These are phyloP conservation scores for Ramaria sp. DNA, from an alignment of 768 basidiomycete genomes.

Conservation along the genomic window DNA sequence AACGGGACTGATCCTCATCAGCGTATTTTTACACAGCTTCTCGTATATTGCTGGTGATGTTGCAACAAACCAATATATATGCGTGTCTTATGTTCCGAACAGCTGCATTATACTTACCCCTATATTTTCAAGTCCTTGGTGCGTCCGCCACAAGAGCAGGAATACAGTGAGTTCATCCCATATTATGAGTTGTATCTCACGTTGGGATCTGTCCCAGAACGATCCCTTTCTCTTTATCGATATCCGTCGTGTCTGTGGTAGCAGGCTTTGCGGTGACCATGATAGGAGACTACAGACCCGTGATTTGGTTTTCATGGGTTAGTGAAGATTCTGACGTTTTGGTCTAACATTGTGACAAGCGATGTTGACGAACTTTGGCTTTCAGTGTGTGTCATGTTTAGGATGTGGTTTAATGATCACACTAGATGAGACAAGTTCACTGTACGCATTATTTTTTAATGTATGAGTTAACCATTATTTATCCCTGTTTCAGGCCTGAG, in stretches of 20 bases:
- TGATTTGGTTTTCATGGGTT: conserved; percentile 20
- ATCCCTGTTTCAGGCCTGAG: conserved; percentile 13
- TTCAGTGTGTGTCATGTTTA: background rate
- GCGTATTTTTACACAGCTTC: conserved; percentile 51
- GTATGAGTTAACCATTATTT: background rate
- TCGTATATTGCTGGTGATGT: conserved; percentile 45
- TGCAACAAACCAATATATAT: background rate
- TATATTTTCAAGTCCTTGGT: conserved; percentile 34
- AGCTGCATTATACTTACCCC: conserved; percentile 26
- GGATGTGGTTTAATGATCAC: too few relatives aligned
- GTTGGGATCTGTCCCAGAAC: conserved; percentile 16
- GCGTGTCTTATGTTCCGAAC: background rate
- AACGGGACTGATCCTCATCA: conserved; percentile 47
- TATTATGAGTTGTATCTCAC: background rate
- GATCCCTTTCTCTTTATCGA: conserved; percentile 24
- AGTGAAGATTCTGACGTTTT: conserved; percentile 11
- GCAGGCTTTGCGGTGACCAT: conserved; percentile 19
- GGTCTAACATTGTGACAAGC: background rate
- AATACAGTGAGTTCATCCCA: conserved; percentile 17
- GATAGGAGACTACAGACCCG: conserved; percentile 21
- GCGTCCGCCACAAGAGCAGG: conserved; percentile 25
- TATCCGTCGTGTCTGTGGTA: conserved; percentile 14
- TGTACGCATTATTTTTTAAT: conserved; percentile 13
- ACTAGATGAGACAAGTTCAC: conserved; percentile 13
- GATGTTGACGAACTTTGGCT: background rate